Conservation (phyloP, 176 grass and related monocot genomes). For the Oryza officinalis region DNA sequence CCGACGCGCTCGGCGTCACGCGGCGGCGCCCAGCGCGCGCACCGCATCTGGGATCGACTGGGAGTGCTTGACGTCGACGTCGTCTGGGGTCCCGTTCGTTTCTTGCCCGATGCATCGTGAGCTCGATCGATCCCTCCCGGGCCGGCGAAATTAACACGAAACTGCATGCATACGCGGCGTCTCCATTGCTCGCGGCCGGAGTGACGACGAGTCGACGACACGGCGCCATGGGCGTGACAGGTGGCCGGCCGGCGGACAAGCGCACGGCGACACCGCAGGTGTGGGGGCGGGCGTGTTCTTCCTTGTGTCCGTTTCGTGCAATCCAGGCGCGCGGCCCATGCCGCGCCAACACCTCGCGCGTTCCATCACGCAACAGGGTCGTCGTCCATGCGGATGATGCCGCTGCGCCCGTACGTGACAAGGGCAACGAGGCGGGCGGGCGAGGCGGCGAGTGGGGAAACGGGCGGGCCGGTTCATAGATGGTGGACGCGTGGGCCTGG, state of each 20-base stretch:
- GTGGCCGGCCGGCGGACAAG: background rate
- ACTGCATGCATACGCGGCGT: background rate
- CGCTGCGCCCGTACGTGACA: too few relatives aligned
- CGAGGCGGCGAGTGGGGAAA: too few relatives aligned
- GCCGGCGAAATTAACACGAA: background rate
- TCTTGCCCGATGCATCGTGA: background rate
- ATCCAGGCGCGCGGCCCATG: background rate
- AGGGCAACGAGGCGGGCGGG: too few relatives aligned
- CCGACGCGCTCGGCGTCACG: constrained; percentile 36
- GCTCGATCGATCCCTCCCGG: background rate
- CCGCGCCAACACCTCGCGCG: too few relatives aligned
- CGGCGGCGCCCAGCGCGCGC: background rate
- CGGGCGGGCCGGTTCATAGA: background rate
- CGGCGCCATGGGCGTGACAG: constrained; percentile 28
- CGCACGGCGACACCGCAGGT: constrained; percentile 23
- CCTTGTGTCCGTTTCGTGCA: background rate
- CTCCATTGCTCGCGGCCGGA: background rate
- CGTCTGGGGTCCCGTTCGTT: background rate
- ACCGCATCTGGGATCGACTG: too few relatives aligned
- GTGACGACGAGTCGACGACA: constrained; percentile 27
- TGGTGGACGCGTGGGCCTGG: constrained; percentile 13
- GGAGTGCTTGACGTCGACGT: background rate
- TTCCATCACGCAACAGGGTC: background rate
- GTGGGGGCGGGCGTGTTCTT: background rate
- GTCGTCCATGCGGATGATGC: too few relatives aligned